Evolutionary conservation across 1,139 yeast species (phyloP).

Genomic region (Nakaseomyces delphensis): DNA sequence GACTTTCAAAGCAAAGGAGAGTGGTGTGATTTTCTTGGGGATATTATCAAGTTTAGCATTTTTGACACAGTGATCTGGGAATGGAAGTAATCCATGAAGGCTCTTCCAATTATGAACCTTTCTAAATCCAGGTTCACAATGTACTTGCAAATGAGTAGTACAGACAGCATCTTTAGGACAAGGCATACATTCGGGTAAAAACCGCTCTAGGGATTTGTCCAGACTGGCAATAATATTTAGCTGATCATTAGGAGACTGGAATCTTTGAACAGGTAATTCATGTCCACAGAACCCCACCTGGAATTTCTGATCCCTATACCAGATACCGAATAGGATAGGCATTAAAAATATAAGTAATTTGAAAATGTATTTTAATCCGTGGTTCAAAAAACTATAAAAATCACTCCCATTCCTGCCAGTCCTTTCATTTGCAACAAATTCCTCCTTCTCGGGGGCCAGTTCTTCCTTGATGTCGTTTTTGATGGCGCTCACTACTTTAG

Average conservation of each 20-base stretch:
- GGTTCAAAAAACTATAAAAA: not conserved
- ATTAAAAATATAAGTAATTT: slow-evolving; percentile 12
- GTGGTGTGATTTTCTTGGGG: slow-evolving; percentile 40
- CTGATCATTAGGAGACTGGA: slow-evolving; percentile 2
- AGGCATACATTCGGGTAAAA: slow-evolving; percentile 53
- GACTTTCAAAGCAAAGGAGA: slow-evolving; percentile 31
- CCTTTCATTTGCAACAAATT: not conserved
- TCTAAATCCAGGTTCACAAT: slow-evolving; percentile 58
- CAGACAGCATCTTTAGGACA: slow-evolving; percentile 80
- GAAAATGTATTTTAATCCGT: slow-evolving; percentile 10
- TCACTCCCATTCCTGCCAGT: not conserved
- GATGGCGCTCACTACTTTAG: not conserved
- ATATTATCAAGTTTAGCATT: slow-evolving; percentile 45
- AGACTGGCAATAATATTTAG: not conserved
- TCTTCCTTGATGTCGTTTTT: slow-evolving; percentile 3
- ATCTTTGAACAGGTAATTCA: slow-evolving; percentile 22
- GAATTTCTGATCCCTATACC: slow-evolving; percentile 52
- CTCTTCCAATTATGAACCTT: slow-evolving; percentile 38
- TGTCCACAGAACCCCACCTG: slow-evolving; percentile 58
- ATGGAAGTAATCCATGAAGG: slow-evolving; percentile 13
- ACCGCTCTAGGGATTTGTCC: not conserved
- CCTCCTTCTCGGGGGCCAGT: not conserved
- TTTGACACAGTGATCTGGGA: slow-evolving; percentile 34
- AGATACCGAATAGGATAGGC: slow-evolving; percentile 33
- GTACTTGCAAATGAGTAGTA: slow-evolving; percentile 42